Conservation (phyloP, 2,329 filamentous ascomycete genomes). For the Mariannaea elegans region DNA sequence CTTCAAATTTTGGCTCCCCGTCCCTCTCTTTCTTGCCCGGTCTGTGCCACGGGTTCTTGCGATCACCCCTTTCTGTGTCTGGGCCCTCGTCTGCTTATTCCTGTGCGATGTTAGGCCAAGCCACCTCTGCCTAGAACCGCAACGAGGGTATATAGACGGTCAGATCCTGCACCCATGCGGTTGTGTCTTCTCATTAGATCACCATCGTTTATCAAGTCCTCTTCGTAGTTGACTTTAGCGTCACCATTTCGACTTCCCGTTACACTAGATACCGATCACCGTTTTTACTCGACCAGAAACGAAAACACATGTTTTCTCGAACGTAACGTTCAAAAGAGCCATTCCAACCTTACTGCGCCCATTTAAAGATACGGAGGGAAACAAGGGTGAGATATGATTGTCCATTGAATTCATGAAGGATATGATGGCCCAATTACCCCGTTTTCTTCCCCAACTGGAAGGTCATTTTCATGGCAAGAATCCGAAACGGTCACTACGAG, state of each 20-base stretch:
- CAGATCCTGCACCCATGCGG: constrained; percentile 45
- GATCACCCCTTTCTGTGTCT: constrained; percentile 34
- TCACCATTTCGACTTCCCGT: constrained; percentile 30
- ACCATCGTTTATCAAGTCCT: constrained; percentile 31
- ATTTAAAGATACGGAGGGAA: constrained; percentile 15
- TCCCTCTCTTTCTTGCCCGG: constrained; percentile 27
- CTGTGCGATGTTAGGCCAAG: constrained; percentile 42
- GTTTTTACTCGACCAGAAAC: constrained; percentile 27
- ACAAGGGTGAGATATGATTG: constrained; percentile 33
- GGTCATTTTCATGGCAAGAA: background rate
- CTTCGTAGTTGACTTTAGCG: constrained; percentile 28
- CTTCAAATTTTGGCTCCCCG: constrained; percentile 28
- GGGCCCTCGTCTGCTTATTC: constrained; percentile 32
- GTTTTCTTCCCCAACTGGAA: background rate
- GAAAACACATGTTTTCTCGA: constrained; percentile 21
- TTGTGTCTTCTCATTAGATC: constrained; percentile 39
- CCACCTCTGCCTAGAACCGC: constrained; percentile 39
- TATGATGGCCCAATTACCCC: background rate
- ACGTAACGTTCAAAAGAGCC: constrained; percentile 15
- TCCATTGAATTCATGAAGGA: constrained; percentile 14
- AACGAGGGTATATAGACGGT: constrained; percentile 51
- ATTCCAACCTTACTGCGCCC: constrained; percentile 1
- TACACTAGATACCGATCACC: constrained; percentile 35
- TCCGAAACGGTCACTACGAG: background rate
- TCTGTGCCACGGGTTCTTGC: constrained; percentile 38